phyloP scores from a whole-genome alignment of 495 filamentous ascomycete genomes.

The Penicillium simplicissimum region DNA sequence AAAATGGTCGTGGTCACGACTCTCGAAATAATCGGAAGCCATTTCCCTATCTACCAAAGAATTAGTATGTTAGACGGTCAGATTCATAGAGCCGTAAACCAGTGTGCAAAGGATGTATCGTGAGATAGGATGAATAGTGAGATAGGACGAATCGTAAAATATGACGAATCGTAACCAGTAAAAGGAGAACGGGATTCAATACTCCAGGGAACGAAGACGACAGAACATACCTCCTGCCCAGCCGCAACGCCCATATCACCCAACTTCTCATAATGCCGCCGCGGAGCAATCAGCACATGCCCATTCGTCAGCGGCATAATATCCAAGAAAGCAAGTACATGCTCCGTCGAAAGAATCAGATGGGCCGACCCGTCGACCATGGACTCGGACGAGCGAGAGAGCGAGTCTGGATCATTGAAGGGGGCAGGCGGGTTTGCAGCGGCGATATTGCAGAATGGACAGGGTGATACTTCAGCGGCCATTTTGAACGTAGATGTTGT shows the following conservation, averaged over 20 bases:
- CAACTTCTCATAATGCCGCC: conserved; percentile 70
- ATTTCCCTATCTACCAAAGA: conserved; percentile 54
- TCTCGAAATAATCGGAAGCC: conserved; percentile 72
- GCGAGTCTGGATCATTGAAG: conserved; percentile 13
- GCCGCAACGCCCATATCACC: conserved; percentile 59
- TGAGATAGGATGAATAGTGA: no score
- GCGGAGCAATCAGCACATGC: conserved; percentile 75
- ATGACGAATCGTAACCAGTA: no score
- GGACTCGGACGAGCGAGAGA: conserved; percentile 4
- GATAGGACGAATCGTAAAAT: no score
- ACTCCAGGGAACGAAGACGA: neutral
- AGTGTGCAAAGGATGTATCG: neutral
- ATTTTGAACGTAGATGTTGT: conserved; percentile 3
- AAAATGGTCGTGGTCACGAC: conserved; percentile 60
- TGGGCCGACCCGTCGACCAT: conserved; percentile 50
- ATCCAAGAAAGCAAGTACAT: conserved; percentile 83
- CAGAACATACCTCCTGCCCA: conserved; percentile 50
- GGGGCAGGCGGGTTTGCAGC: conserved; percentile 45
- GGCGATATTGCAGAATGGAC: conserved; percentile 46
- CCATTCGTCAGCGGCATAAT: conserved; percentile 80
- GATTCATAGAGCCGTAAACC: neutral
- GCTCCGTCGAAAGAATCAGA: conserved; percentile 69
- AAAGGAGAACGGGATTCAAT: neutral
- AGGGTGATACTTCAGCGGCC: conserved; percentile 17
- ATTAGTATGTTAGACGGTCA: neutral